phyloP scores from a whole-genome alignment of 768 basidiomycete species.

The Tricholoma bakamatsutake region DNA sequence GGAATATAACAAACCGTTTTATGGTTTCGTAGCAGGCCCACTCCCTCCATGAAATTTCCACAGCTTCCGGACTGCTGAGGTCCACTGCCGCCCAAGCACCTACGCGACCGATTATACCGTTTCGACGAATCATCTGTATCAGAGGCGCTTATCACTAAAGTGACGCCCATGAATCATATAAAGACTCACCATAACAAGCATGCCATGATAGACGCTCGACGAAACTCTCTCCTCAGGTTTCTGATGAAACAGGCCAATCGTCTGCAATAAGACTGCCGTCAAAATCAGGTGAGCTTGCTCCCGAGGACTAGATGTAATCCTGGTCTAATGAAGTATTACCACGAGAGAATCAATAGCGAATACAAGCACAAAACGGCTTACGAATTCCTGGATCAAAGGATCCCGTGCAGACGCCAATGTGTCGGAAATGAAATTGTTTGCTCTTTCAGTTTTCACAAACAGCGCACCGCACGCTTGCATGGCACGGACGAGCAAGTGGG shows the following conservation, averaged over 20 bases:
- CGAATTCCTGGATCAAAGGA: slow-evolving; percentile 48
- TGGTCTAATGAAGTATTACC: slow-evolving; percentile 27
- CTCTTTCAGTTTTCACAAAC: slow-evolving; percentile 44
- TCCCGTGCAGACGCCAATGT: slow-evolving; percentile 39
- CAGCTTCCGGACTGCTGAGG: slow-evolving; percentile 25
- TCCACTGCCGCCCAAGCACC: slow-evolving; percentile 40
- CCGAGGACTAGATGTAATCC: slow-evolving; percentile 25
- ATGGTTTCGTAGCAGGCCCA: slow-evolving; percentile 54
- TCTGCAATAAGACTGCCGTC: slow-evolving; percentile 48
- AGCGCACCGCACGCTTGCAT: slow-evolving; percentile 62
- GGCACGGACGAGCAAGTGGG: slow-evolving; percentile 42
- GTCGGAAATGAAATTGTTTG: slow-evolving; percentile 42
- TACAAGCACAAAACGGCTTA: slow-evolving; percentile 27
- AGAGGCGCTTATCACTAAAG: background rate
- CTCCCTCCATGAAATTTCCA: slow-evolving; percentile 46
- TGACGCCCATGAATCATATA: background rate
- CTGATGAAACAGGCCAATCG: slow-evolving; percentile 51
- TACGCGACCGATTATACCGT: slow-evolving; percentile 37
- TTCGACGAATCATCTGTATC: slow-evolving; percentile 40
- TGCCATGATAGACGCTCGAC: slow-evolving; percentile 51
- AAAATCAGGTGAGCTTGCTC: slow-evolving; percentile 40
- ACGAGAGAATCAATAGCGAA: slow-evolving; percentile 11
- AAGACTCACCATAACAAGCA: slow-evolving; percentile 51
- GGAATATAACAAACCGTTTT: slow-evolving; percentile 39
- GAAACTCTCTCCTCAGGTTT: slow-evolving; percentile 39